A percentile compares a stretch with the other conserved stretches of the same genome.
Evolutionary conservation across 345 rosid genomes (phyloP).

Genomic region (Eucalyptus lansdowneana): DNA sequence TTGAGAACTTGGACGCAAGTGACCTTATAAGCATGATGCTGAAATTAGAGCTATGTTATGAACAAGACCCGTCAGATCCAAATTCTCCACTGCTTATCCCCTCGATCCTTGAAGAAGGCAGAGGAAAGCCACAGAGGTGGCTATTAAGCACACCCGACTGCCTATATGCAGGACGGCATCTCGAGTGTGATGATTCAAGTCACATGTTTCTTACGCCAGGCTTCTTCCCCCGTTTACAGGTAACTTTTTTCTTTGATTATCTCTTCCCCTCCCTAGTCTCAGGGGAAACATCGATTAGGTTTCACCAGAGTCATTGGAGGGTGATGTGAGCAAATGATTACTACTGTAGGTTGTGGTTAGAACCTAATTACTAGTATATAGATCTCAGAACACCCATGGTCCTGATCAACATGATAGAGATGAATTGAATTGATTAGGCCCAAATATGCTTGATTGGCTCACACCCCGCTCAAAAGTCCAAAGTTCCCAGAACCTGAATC

Average conservation of each 20-base stretch:
- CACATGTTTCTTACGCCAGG: slow-evolving; percentile 85
- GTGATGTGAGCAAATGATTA: not conserved
- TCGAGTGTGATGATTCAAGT: slow-evolving; percentile 83
- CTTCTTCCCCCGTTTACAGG: slow-evolving; percentile 95
- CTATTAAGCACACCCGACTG: slow-evolving; percentile 39
- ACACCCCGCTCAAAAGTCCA: not conserved
- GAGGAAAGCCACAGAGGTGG: slow-evolving; percentile 89
- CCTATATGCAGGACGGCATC: slow-evolving; percentile 78
- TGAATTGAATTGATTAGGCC: not conserved
- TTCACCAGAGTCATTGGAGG: not conserved
- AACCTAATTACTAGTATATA: not conserved
- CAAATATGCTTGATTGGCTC: not conserved
- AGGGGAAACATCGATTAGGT: not conserved
- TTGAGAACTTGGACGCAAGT: slow-evolving; percentile 58
- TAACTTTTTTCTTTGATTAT: not conserved
- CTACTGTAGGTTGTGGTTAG: not conserved
- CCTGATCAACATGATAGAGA: not conserved
- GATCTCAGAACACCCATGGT: not conserved
- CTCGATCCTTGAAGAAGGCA: slow-evolving; percentile 87
- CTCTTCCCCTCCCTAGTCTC: not conserved
- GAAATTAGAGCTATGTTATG: slow-evolving; percentile 77
- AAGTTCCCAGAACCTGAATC: not conserved
- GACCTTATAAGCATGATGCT: slow-evolving; percentile 78
- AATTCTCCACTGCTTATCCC: slow-evolving; percentile 66
- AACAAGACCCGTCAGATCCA: slow-evolving; percentile 65